Base-by-base conservation (phyloP, 1,284 basidiomycete species). In the Cryptococcus maquisensis region DNA sequence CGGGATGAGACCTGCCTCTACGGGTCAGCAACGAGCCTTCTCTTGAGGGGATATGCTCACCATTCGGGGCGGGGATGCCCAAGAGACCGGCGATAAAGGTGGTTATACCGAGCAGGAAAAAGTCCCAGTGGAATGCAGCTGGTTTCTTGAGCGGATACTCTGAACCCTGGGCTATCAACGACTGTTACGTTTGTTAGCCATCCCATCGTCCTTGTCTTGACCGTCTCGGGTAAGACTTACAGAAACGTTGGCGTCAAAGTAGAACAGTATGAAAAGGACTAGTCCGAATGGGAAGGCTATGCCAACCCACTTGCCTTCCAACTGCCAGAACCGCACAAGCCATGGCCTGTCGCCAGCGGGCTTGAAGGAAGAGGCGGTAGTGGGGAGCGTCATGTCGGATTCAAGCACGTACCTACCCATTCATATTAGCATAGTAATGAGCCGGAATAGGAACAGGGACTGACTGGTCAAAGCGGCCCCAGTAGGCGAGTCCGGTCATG, bases 1-100 rank as follows among this genome's bases (percentile, higher is more conserved):
- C 0, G 94, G 94, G 47, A 98, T 96, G 21, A 95, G 81, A 3
- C 73, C 65, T 67, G 51, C 12, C 24, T 39, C 24, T 16, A 24
- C 42, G 15, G 50, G 12, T 54, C 15, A 72, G 60, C n/a, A n/a
- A n/a, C n/a, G n/a, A n/a, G n/a, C n/a, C n/a, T n/a, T n/a, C n/a
- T n/a, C n/a, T n/a, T n/a, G n/a, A n/a, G n/a, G n/a, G n/a, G n/a
- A n/a, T n/a, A 6, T 15, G 43, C 61, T 56, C 10, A 61, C 93
- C 94, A 66, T 98, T 97, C 0, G 94, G 94, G 0, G 94, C 93
- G 0, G 94, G 93, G 3, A 96, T 71, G 16, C 94, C 94, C 3
- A 98, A 80, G 18, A 98, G 78, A 0, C 92, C 94, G 4, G 93
- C 86, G 47, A 97, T 83, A 65, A 98, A 88, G 0, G 94, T 97